Evolutionary conservation across 202 grass and related monocot genomes (phyloP), one percentile per base, ranked within the genome.

Genomic region (Alloteropsis angusta): DNA sequence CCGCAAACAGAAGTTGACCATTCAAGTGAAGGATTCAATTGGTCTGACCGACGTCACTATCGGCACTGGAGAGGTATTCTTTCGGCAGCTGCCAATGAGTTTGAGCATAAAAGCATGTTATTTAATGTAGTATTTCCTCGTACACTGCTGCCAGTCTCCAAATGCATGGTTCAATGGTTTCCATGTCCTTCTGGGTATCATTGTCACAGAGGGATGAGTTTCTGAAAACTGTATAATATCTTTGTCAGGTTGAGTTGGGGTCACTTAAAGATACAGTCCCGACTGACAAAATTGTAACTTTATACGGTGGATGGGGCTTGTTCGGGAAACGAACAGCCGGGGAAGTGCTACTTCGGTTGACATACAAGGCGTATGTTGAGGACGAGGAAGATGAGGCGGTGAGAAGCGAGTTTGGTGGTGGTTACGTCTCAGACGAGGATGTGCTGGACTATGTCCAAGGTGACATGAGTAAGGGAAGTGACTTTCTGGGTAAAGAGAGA

Each of bases 241-340:
- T 60, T 80, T 73, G 78, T 19, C 77, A 99, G 96, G 87, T 99
- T 65, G 96, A 99, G 74, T 80, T 99, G 61, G 90, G 90, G 18
- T 91, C 90, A 25, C 96, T 99, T 38, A 85, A 99, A 87, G 96
- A 99, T 62, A 99, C 96, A 19, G 96, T 99, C 76, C 96, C 96
- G 3, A 95, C 92, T 1, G 96, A 99, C 49, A 88, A 84, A 88
- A 83, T 99, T 64, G 88, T 99, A 17, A 83, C 81, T 43, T 72
- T 99, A 54, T 87, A 85, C 43, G 92, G 85, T 5, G 86, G 88
- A 18, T 95, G 90, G 96, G 75, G 90, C 25, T 59, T 91, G 10
- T 89, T 95, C 8, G 53, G 92, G 44, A 95, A 86, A 47, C 79
- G 75, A 52, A 39, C 57, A 25, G 78, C 90, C 26, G 96, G 96